phyloP scores from a whole-genome alignment of 768 basidiomycete species.

The Kwoniella europaea region DNA sequence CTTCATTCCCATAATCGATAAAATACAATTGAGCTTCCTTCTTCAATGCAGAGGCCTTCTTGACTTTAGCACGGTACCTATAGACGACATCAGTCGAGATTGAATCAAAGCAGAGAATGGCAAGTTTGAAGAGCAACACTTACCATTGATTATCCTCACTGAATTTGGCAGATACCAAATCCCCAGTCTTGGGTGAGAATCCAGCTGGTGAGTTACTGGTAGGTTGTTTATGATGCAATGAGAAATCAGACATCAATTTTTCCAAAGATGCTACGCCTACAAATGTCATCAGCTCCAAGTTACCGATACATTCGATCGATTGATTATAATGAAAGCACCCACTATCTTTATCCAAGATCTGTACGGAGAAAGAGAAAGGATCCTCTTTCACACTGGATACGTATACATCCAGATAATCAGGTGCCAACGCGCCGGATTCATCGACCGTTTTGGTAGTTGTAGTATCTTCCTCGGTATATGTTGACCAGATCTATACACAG shows the following conservation, averaged over 20 bases:
- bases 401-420: slow-evolving; percentile 90
- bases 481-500: slow-evolving; percentile 74
- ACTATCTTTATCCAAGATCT: slow-evolving; percentile 91
- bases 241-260: slow-evolving; percentile 92
- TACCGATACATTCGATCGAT: neutral
- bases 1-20: slow-evolving; percentile 86
- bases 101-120: neutral
- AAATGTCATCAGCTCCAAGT: slow-evolving; percentile 3
- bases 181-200: slow-evolving; percentile 80
- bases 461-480: slow-evolving; percentile 71
- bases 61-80: slow-evolving; percentile 85
- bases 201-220: slow-evolving; percentile 65
- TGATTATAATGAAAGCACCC: slow-evolving; percentile 24
- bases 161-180: slow-evolving; percentile 92
- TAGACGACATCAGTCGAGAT: no score
- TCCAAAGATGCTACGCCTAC: slow-evolving; percentile 88
- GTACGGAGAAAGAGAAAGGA: slow-evolving; percentile 83
- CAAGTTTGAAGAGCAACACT: neutral
- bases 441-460: slow-evolving; percentile 62
- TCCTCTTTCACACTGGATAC: slow-evolving; percentile 80
- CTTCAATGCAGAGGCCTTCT: slow-evolving; percentile 80
- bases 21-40: slow-evolving; percentile 94
- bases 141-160: slow-evolving; percentile 80
- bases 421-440: slow-evolving; percentile 63
- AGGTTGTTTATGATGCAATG: slow-evolving; percentile 76